Evolutionary conservation across 352 stramenopile genomes (phyloP), one percentile per base, ranked within the genome.

Genomic region (Globisporangium cystogenes): DNA sequence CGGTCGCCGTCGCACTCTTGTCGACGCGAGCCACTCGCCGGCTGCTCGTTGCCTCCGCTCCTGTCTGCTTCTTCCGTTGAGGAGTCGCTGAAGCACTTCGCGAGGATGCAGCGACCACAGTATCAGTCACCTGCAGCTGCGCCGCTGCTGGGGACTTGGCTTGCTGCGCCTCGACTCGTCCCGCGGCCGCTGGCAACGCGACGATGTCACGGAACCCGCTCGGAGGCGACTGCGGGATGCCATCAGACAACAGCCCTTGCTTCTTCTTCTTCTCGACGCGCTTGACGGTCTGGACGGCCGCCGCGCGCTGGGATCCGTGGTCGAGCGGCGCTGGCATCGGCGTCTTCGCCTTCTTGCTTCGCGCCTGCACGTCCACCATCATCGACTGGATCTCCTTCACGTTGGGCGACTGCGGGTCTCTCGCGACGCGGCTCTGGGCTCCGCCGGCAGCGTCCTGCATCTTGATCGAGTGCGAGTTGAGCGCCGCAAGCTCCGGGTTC

Each of bases 391-490:
- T 33, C 33, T 56, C 54, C 6, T 55, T 55, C 21, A 42, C 39
- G 12, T 21, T 33, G 3, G 44, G 14, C 26, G 40, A 48, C 41
- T 29, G 48, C 8, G n/a, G 14, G 24, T 51, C 42, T 10, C 4
- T 23, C 24, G 20, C n/a, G 18, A 21, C 20, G 16, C 18, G 55
- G 14, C 16, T 1, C 12, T 12, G 20, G 16, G 33, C 35, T 12
- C 24, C 48, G 2, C n/a, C 15, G 11, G 53, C 50, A 48, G 73
- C 53, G 29, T 81, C 66, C 36, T 72, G 56, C 33, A 91, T 65
- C 51, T 65, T 74, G 29, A 86, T 54, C 5, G 80, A 93, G 29
- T 77, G 73, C 12, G 80, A 75, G 40, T 91, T 93, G 15, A 90
- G 57, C 55, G 89, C 77, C 0, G 77, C 73, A 18, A 90, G 57